A percentile compares a stretch with the other conserved stretches of the same genome.
phyloP scores from a whole-genome alignment of 495 filamentous ascomycete genomes.

The Annulohypoxylon moriforme region DNA sequence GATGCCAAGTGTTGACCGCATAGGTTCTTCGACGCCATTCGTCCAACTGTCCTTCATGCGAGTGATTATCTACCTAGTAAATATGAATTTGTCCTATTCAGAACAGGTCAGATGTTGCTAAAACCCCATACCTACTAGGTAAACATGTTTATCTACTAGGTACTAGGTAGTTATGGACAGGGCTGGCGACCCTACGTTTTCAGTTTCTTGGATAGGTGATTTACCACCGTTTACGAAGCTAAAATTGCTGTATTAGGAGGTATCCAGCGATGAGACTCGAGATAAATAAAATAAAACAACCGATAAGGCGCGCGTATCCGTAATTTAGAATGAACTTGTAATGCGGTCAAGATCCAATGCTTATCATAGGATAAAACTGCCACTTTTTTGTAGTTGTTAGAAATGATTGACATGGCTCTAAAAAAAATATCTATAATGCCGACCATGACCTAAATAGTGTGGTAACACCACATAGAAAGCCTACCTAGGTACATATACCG shows the following conservation, averaged over 20 bases:
- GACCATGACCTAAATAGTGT: neutral
- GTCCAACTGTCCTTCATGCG: neutral
- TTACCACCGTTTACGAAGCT: neutral
- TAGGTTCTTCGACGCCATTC: neutral
- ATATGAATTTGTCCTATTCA: neutral
- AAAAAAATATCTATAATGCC: too few species aligned
- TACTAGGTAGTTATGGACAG: too few species aligned
- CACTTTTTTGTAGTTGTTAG: too few species aligned
- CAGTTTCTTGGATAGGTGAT: neutral
- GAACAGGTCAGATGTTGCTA: neutral
- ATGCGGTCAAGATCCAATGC: too few species aligned
- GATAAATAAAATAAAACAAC: neutral
- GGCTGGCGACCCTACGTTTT: too few species aligned
- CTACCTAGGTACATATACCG: too few species aligned
- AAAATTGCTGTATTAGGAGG: neutral
- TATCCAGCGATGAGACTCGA: constrained; percentile 3
- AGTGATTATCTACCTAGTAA: neutral
- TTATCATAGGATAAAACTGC: too few species aligned
- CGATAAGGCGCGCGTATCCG: too few species aligned
- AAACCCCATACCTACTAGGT: neutral
- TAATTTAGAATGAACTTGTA: too few species aligned
- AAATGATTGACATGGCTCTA: too few species aligned
- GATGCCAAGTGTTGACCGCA: constrained; percentile 9
- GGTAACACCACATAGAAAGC: neutral
- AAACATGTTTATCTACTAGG: too few species aligned